Conservation (phyloP, 495 filamentous ascomycete genomes). For the Podospora conica region DNA sequence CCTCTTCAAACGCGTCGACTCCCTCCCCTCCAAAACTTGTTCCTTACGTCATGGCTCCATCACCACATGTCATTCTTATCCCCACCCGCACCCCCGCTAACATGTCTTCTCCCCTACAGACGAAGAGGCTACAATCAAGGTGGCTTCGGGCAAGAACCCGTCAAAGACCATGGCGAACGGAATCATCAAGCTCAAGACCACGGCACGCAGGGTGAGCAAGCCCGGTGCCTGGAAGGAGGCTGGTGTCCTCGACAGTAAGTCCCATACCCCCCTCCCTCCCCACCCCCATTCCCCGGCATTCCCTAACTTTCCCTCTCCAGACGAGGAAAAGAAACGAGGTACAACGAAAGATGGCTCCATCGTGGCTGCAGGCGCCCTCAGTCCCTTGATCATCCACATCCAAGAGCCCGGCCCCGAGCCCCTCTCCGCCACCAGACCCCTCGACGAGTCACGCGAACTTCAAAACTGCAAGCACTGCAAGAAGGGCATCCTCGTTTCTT, state of each 20-base stretch:
- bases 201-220: conserved; percentile 50
- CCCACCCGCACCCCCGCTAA: neutral
- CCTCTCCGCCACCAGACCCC: conserved; percentile 68
- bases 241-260: conserved; percentile 46
- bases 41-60: neutral
- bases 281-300: neutral
- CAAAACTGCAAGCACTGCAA: conserved; percentile 81
- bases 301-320: neutral
- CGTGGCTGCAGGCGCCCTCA: conserved; percentile 44
- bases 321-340: conserved; percentile 42
- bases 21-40: neutral
- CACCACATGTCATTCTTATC: neutral
- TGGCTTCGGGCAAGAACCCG: conserved; percentile 57
- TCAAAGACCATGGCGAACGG: conserved; percentile 31
- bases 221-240: conserved; percentile 52
- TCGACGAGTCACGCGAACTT: conserved; percentile 59
- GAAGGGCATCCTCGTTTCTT: conserved; percentile 58
- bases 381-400: conserved; percentile 63
- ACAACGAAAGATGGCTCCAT: conserved; percentile 30
- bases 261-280: conserved; percentile 17
- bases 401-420: conserved; percentile 61
- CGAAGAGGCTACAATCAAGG: conserved; percentile 49
- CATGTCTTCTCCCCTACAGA: conserved; percentile 20
- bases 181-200: conserved; percentile 65
- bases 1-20: neutral